A percentile compares a stretch with the other conserved stretches of the same genome.
These are phyloP conservation scores for Angomonas ambiguus DNA, from an alignment of 208 protist species.

Conservation along the genomic window DNA sequence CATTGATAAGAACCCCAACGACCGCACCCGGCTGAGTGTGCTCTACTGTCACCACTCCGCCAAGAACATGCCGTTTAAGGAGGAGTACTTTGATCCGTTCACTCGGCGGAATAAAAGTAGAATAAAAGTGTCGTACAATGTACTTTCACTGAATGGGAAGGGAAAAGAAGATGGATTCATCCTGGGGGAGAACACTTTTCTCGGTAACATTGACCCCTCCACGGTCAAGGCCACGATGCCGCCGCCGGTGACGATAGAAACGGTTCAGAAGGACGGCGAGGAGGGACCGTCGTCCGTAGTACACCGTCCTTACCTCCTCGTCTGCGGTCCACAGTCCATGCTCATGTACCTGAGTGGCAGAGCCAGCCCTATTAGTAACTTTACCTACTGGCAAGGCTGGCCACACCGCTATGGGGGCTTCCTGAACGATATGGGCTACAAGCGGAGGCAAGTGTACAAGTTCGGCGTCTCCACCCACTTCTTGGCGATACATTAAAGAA, in stretches of 20 bases:
- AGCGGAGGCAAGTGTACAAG: constrained; percentile 77
- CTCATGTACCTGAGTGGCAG: constrained; percentile 64
- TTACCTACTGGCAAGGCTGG: constrained; percentile 72
- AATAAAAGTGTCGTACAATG: constrained; percentile 60
- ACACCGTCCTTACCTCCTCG: constrained; percentile 52
- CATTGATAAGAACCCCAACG: constrained; percentile 42
- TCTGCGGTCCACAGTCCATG: constrained; percentile 82
- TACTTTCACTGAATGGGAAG: constrained; percentile 34
- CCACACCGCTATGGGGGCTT: constrained; percentile 75
- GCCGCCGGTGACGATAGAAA: constrained; percentile 26
- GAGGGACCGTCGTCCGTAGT: background rate
- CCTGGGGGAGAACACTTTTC: constrained; percentile 49
- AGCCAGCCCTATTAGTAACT: constrained; percentile 51
- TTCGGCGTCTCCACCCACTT: constrained; percentile 85
- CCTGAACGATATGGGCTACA: constrained; percentile 85
- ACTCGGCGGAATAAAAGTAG: constrained; percentile 26
- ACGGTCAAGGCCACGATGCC: constrained; percentile 43
- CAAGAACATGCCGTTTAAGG: constrained; percentile 49
- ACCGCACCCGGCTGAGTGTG: constrained; percentile 42
- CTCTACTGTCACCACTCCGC: constrained; percentile 74
- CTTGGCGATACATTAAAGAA: constrained; percentile 52
- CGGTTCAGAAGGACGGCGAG: background rate
- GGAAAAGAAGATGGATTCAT: constrained; percentile 7
- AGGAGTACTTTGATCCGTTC: constrained; percentile 41
- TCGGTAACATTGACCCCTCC: constrained; percentile 66